Evolutionary conservation across 495 filamentous ascomycete species (phyloP).

Genomic region (Xylaria curta): DNA sequence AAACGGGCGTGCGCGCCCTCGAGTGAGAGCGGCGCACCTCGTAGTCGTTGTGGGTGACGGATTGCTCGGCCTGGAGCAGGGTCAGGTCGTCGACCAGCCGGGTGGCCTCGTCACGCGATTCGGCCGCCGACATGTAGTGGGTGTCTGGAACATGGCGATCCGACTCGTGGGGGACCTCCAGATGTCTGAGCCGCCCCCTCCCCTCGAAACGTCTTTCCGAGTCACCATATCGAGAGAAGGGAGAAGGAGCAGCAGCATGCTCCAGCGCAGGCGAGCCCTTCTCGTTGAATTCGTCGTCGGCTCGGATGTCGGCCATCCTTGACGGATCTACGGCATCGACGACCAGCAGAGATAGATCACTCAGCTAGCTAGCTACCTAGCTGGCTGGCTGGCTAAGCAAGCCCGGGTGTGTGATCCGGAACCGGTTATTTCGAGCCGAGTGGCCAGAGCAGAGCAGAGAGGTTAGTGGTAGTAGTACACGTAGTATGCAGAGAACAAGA

Average conservation of each 20-base stretch:
- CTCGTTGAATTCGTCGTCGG: slow-evolving; percentile 32
- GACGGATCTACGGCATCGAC: background rate
- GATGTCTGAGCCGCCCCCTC: slow-evolving; percentile 29
- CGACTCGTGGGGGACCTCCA: slow-evolving; percentile 31
- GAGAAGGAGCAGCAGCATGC: slow-evolving; percentile 30
- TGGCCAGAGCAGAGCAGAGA: too few relatives aligned
- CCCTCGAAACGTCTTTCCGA: slow-evolving; percentile 24
- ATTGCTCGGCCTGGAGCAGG: slow-evolving; percentile 79
- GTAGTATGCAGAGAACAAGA: background rate
- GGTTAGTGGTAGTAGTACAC: too few relatives aligned
- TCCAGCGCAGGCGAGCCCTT: slow-evolving; percentile 36
- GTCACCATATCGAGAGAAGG: slow-evolving; percentile 39
- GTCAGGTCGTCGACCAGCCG: slow-evolving; percentile 85
- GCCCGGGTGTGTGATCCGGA: background rate
- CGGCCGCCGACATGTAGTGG: slow-evolving; percentile 28
- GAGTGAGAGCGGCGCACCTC: slow-evolving; percentile 48
- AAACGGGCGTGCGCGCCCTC: slow-evolving; percentile 42
- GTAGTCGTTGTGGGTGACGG: slow-evolving; percentile 63
- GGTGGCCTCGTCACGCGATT: slow-evolving; percentile 66
- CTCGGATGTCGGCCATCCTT: slow-evolving; percentile 28
- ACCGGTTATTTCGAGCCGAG: background rate
- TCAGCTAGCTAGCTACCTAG: background rate
- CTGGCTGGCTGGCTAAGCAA: background rate
- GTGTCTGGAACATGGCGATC: slow-evolving; percentile 24
- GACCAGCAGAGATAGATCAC: background rate